Base-by-base conservation (phyloP, 1,284 basidiomycete genomes). In the Inonotus obliquus region DNA sequence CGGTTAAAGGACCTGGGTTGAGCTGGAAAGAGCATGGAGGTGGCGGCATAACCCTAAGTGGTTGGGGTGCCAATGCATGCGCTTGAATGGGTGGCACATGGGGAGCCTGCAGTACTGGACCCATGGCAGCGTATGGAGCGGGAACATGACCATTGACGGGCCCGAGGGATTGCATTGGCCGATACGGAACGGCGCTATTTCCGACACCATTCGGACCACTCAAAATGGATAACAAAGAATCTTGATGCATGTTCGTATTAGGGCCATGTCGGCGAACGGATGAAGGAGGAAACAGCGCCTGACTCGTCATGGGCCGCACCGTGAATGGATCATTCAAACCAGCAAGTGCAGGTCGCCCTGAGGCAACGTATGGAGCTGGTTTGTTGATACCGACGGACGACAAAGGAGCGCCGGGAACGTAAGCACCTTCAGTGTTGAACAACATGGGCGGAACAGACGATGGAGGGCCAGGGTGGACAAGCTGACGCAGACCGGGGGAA, bases 221-320 rank as follows among this genome's bases (percentile, higher is more conserved):
- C 47, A 73, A 61, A 57, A 81, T 67, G 35, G 78, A 70, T 21
- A 81, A 73, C 35, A 83, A 69, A 63, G 85, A 82, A 54, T 72
- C 79, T 65, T 85, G 84, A 65, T 76, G 79, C 76, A 85, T 78
- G 65, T 78, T 84, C 49, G 63, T 44, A 59, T 73, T 74, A 67
- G 71, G 76, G 66, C 72, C 75, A 63, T 54, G 60, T 13, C 67
- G 62, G 27, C 67, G 63, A 10, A 65, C 66, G 44, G 75, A 74
- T 13, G 75, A 71, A 38, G 73, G 67, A 6, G 75, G 77, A 66
- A 80, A 81, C 65, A 79, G 77, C 2, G 79, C 75, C 66, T 84
- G 81, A 66, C 83, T 85, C 4, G 86, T 87, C 62, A 77, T 79
- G 13, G 87, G 80, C 57, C 87, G 79, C 27, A 81, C 76, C 68